A percentile compares a stretch with the other conserved stretches of the same genome.
Evolutionary conservation across 2,329 filamentous ascomycete species (phyloP).

Genomic region (Sclerotinia subarctica): DNA sequence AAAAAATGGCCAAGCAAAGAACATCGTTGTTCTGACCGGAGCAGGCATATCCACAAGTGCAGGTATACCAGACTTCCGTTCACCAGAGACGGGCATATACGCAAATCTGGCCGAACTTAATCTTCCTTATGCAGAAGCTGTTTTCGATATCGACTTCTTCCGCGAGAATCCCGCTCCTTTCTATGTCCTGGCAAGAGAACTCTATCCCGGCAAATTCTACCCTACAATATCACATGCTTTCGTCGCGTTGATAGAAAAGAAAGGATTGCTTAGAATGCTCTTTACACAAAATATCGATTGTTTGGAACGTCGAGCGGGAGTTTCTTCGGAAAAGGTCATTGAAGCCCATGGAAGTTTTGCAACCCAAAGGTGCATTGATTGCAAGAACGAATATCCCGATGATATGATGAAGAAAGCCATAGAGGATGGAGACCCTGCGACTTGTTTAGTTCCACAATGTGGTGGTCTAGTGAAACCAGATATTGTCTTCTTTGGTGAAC

Average conservation of each 20-base stretch:
- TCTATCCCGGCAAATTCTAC: conserved; percentile 85
- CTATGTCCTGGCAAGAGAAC: conserved; percentile 85
- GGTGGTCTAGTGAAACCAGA: conserved; percentile 75
- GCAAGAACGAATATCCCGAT: conserved; percentile 67
- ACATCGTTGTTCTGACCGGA: conserved; percentile 85
- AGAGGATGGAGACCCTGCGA: conserved; percentile 63
- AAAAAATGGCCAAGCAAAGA: conserved; percentile 60
- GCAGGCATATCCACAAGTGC: conserved; percentile 80
- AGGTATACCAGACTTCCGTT: conserved; percentile 88
- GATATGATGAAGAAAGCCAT: conserved; percentile 72
- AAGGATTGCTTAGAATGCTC: conserved; percentile 74
- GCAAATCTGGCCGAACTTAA: conserved; percentile 84
- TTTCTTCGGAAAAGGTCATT: conserved; percentile 76
- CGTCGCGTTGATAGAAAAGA: conserved; percentile 75
- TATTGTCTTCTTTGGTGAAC: conserved; percentile 80
- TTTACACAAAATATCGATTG: conserved; percentile 99
- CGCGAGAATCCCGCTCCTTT: conserved; percentile 80
- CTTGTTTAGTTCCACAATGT: conserved; percentile 61
- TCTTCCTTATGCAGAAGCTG: conserved; percentile 84
- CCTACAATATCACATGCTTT: conserved; percentile 92
- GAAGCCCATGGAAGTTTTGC: conserved; percentile 97
- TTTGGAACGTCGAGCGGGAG: conserved; percentile 81
- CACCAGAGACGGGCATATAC: conserved; percentile 89
- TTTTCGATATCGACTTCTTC: conserved; percentile 93
- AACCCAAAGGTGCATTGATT: conserved; percentile 86